Conservation (phyloP, 768 basidiomycete species). For the Serendipita sp. region DNA sequence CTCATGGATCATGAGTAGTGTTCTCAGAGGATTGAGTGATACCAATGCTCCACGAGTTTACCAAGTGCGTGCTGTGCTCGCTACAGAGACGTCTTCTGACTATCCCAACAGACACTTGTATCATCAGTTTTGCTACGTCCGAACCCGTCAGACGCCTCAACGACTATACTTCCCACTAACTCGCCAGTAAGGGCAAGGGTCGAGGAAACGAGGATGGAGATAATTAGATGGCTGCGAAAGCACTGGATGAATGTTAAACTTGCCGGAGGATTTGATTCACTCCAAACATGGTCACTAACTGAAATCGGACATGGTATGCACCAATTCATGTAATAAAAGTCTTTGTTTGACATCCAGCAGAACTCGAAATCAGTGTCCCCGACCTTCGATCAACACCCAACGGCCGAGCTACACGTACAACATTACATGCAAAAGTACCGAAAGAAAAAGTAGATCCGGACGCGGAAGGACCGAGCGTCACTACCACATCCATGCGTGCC, state of each 20-base stretch:
- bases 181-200: conserved; percentile 56
- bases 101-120: conserved; percentile 40
- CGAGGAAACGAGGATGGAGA: conserved; percentile 46
- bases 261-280: conserved; percentile 58
- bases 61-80: conserved; percentile 33
- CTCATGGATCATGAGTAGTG: conserved; percentile 52
- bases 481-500: conserved; percentile 28
- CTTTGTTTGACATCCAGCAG: background rate
- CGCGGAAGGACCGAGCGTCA: conserved; percentile 25
- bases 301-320: conserved; percentile 67
- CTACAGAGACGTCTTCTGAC: conserved; percentile 5
- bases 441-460: conserved; percentile 18
- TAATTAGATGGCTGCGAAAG: conserved; percentile 57
- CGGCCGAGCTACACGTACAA: conserved; percentile 20
- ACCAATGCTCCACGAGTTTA: conserved; percentile 53
- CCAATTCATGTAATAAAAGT: background rate
- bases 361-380: background rate
- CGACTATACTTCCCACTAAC: conserved; percentile 49
- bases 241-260: conserved; percentile 62
- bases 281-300: conserved; percentile 79
- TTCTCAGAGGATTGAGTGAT: conserved; percentile 45
- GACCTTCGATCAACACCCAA: background rate
- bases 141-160: conserved; percentile 37
- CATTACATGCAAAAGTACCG: conserved; percentile 11
- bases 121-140: conserved; percentile 54